Conservation (phyloP, 345 rosid species). For the Crucihimalaya himalaica region DNA sequence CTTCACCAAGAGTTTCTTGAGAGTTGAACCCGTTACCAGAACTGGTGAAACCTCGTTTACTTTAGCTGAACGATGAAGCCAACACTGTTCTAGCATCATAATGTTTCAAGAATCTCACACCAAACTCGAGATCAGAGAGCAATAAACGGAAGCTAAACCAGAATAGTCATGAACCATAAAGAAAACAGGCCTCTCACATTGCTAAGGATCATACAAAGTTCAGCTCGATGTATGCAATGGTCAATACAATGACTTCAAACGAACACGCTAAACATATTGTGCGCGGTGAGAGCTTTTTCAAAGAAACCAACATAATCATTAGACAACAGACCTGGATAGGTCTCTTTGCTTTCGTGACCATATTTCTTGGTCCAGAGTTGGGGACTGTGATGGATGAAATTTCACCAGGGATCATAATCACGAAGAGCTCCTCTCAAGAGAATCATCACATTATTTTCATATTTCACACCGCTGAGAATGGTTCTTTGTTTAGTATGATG, state of each 20-base stretch:
- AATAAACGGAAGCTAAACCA: not conserved
- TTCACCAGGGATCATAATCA: constrained; percentile 18
- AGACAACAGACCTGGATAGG: constrained; percentile 12
- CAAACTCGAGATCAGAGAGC: not conserved
- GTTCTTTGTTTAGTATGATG: not conserved
- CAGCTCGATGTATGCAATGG: not conserved
- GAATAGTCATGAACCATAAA: not conserved
- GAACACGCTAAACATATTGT: not conserved
- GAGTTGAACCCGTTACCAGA: constrained; percentile 18
- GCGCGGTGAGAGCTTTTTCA: not conserved
- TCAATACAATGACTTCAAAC: not conserved
- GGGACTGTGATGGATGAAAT: not conserved
- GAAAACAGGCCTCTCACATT: not conserved
- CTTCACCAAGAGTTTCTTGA: not conserved
- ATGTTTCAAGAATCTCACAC: not conserved
- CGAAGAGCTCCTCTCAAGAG: not conserved
- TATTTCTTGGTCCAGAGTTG: constrained; percentile 13
- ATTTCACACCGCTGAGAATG: not conserved
- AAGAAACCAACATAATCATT: constrained; percentile 24
- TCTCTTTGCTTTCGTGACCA: constrained; percentile 2
- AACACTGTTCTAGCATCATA: not conserved
- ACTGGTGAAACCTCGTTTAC: not conserved
- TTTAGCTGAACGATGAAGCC: constrained; percentile 1
- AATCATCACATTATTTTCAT: not conserved
- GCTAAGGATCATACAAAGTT: constrained; percentile 8